Evolutionary conservation across 1,284 basidiomycete genomes (phyloP).

Genomic region (Leccinum solheimii): DNA sequence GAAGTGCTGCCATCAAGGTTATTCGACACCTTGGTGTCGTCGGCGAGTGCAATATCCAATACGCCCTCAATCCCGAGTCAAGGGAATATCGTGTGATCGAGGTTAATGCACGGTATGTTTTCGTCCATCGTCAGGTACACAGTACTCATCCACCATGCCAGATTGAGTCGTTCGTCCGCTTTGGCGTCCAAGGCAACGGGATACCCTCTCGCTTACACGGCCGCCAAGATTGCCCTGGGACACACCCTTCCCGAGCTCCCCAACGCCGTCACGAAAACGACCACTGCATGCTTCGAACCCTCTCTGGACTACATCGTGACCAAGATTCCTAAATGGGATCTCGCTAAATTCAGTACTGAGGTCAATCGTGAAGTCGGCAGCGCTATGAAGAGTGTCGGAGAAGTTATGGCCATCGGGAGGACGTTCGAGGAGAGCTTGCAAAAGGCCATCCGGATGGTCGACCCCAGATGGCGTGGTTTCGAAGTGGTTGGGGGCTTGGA

Average conservation of each 20-base stretch:
- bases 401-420: conserved; percentile 99
- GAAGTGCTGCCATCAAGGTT: conserved; percentile 96
- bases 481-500: conserved; percentile 60
- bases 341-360: conserved; percentile 94
- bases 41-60: conserved; percentile 99
- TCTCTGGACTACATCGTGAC: conserved; percentile 99
- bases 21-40: conserved; percentile 98
- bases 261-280: conserved; percentile 99
- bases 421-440: conserved; percentile 99
- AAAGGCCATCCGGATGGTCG: conserved; percentile 97
- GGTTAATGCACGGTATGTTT: conserved; percentile 84
- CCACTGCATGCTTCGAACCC: conserved; percentile 99
- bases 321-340: conserved; percentile 99
- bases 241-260: conserved; percentile 97
- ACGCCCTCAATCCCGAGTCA: conserved; percentile 92
- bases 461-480: conserved; percentile 85
- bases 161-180: conserved; percentile 72
- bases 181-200: conserved; percentile 99
- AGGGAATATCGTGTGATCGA: conserved; percentile 98
- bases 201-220: conserved; percentile 98
- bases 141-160: conserved; percentile 23
- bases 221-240: conserved; percentile 98
- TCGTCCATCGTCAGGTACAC: neutral
- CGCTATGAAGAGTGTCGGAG: conserved; percentile 98
- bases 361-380: conserved; percentile 96